Evolutionary conservation across 164 flowering plant genomes (phyloP), one percentile per base, ranked within the genome.

Genomic region (Stephania japonica): DNA sequence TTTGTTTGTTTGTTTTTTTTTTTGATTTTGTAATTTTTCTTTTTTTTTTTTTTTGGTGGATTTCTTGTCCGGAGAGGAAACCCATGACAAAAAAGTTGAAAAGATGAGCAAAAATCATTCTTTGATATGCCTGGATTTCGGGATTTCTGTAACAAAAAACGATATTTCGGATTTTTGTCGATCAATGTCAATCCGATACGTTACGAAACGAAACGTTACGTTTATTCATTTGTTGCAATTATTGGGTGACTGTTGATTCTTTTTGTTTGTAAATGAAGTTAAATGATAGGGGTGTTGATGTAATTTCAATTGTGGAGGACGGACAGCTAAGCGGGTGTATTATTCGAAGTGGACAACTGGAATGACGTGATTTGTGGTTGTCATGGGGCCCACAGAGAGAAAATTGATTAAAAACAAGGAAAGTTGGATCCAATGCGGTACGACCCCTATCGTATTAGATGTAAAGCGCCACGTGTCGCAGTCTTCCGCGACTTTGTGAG

Each of bases 51-150:
- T 42, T 72, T 50, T 25, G 25, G 6, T 19, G 25, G 25, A 24
- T 59, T 59, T 59, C 64, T 59, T 59, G 24, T 59, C 24, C 21
- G 23, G 64, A 59, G 64, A 59, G 64, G 24, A 59, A 59, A 59
- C 21, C 21, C 23, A 27, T 27, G 32, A 27, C 38, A 59, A 59
- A 59, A 59, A 59, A 19, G 64, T 19, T 10, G 21, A 56, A 56
- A 56, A 63, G 26, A 64, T 32, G 38, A 32, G 4, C 38, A 64
- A 64, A 64, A 64, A 24, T 27, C 61, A 72, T 82, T 82, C 80
- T 76, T 76, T 81, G 23, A 70, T 50, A 76, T 14, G 72, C 5
- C n/a, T 56, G 62, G 62, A 56, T 56, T 56, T 56, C 19, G 62
- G 62, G 62, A 16, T 6, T 14, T 56, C 25, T 59, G 64, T 7